Evolutionary conservation across 2,329 filamentous ascomycete genomes (phyloP).

Genomic region (Ophiostoma angusticollis): DNA sequence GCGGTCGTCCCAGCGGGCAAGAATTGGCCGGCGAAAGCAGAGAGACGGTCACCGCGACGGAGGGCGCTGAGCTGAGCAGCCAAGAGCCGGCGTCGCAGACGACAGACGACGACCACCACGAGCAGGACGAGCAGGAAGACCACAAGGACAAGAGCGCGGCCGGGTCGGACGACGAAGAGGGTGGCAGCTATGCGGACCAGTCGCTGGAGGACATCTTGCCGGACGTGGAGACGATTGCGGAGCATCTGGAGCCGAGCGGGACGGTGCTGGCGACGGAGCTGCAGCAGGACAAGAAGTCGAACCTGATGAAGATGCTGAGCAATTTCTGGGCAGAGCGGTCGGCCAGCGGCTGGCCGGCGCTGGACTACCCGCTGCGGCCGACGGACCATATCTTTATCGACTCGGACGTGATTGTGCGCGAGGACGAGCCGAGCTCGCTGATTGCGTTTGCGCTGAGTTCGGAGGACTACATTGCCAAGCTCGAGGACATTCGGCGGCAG

Average conservation of each 20-base stretch:
- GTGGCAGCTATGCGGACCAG: conserved; percentile 60
- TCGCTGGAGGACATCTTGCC: conserved; percentile 57
- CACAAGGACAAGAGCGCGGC: conserved; percentile 36
- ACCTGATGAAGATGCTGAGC: conserved; percentile 85
- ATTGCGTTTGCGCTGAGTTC: conserved; percentile 88
- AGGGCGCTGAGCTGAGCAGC: too few species aligned
- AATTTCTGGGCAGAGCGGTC: conserved; percentile 98
- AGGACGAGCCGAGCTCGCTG: conserved; percentile 93
- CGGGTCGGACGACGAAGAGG: conserved; percentile 54
- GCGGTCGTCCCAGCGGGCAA: too few species aligned
- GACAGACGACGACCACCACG: conserved; percentile 21
- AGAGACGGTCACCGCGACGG: too few species aligned
- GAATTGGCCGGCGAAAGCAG: too few species aligned
- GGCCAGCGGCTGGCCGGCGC: conserved; percentile 79
- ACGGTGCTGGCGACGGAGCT: conserved; percentile 60
- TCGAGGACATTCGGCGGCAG: conserved; percentile 50
- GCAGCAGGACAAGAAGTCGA: conserved; percentile 85
- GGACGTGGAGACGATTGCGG: conserved; percentile 48
- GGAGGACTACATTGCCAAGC: conserved; percentile 72
- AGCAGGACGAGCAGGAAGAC: conserved; percentile 22
- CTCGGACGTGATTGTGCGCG: conserved; percentile 90
- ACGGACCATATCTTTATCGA: conserved; percentile 95
- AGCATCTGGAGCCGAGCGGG: conserved; percentile 46
- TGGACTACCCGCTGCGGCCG: conserved; percentile 81
- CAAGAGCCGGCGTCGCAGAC: conserved; percentile 20